phyloP scores from a whole-genome alignment of 2,329 filamentous ascomycete genomes.

The Phaeosphaeria sp. region DNA sequence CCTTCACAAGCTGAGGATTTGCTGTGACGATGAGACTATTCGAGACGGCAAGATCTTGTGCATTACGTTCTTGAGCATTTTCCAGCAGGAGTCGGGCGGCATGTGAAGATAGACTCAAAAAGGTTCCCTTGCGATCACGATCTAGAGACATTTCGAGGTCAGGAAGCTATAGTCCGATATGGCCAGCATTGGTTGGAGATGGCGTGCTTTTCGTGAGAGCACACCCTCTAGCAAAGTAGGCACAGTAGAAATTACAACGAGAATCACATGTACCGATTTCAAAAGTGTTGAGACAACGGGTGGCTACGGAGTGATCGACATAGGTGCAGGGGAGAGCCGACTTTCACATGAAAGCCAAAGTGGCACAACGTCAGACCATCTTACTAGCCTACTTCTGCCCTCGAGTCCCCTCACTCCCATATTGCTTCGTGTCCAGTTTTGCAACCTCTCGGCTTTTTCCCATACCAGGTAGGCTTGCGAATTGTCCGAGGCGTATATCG shows the following conservation, averaged over 20 bases:
- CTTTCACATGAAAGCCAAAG: constrained; percentile 35
- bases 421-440: constrained; percentile 9
- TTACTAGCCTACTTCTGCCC: constrained; percentile 7
- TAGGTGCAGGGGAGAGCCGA: constrained; percentile 22
- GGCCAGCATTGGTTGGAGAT: constrained; percentile 19
- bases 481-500: constrained; percentile 11
- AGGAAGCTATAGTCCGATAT: constrained; percentile 17
- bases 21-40: constrained; percentile 23
- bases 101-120: constrained; percentile 35
- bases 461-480: constrained; percentile 35
- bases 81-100: constrained; percentile 36
- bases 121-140: constrained; percentile 22
- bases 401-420: constrained; percentile 13
- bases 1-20: constrained; percentile 12
- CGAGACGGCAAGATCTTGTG: constrained; percentile 27
- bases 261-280: constrained; percentile 22
- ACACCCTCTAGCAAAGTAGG: constrained; percentile 16
- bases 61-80: constrained; percentile 40
- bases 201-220: constrained; percentile 19
- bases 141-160: constrained; percentile 16
- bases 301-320: constrained; percentile 21
- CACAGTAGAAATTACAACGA: constrained; percentile 31
- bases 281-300: constrained; percentile 19
- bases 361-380: constrained; percentile 14
- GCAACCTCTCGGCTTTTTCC: constrained; percentile 14